A percentile compares a stretch with the other conserved stretches of the same genome.
These are phyloP conservation scores for Batrachochytrium dendrobatidis DNA, from an alignment of 371 early-diverging fungal species.

Conservation along the genomic window DNA sequence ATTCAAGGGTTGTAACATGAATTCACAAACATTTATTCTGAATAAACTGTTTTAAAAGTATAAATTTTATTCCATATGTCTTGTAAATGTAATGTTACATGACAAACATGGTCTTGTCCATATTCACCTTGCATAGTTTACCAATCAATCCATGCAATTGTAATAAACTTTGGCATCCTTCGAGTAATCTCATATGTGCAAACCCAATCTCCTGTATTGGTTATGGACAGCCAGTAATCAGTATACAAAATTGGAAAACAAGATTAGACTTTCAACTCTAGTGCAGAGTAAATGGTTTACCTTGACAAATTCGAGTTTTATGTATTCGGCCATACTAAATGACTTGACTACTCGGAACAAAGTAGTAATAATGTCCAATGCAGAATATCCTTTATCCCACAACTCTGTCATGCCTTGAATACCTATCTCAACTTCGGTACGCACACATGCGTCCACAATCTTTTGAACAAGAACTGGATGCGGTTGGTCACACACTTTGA, in stretches of 20 bases:
- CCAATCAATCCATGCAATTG: slow-evolving; percentile 75
- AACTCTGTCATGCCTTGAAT: slow-evolving; percentile 56
- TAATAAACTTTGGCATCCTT: slow-evolving; percentile 70
- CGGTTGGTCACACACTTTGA: slow-evolving; percentile 93
- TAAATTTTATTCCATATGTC: too few relatives aligned
- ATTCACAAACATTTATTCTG: too few relatives aligned
- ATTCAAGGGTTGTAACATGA: too few relatives aligned
- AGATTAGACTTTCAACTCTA: not conserved
- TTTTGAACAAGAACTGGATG: slow-evolving; percentile 75
- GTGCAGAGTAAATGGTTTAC: slow-evolving; percentile 29
- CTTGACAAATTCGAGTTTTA: slow-evolving; percentile 75
- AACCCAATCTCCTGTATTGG: slow-evolving; percentile 68
- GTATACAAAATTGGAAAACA: not conserved
- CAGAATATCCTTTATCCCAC: slow-evolving; percentile 77
- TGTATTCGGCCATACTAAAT: slow-evolving; percentile 58
- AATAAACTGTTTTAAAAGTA: too few relatives aligned
- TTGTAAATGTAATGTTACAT: slow-evolving; percentile 4
- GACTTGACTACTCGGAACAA: slow-evolving; percentile 80
- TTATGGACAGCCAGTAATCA: not conserved
- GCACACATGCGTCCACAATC: slow-evolving; percentile 61
- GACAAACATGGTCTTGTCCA: slow-evolving; percentile 17
- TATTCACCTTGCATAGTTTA: slow-evolving; percentile 43
- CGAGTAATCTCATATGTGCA: slow-evolving; percentile 77
- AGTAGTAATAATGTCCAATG: slow-evolving; percentile 86
- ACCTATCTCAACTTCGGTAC: slow-evolving; percentile 65